Percentiles rank a stretch among this genome's conserved stretches.
phyloP scores from a whole-genome alignment of 345 rosid genomes.

The Heritiera littoralis region DNA sequence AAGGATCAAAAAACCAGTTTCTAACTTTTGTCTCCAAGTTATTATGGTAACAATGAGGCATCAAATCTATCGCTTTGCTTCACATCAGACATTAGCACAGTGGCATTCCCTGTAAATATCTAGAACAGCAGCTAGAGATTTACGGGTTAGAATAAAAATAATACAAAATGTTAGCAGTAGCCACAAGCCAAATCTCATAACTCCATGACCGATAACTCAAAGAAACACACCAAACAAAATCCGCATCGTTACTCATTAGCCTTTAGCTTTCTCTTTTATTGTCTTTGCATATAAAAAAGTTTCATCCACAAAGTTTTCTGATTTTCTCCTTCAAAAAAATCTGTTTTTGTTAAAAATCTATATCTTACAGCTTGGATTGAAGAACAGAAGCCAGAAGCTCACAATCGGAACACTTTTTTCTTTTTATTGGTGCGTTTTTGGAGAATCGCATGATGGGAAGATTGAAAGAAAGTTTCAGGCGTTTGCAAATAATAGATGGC shows the following conservation, averaged over 20 bases:
- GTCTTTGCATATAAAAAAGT: not conserved
- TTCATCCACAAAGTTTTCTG: not conserved
- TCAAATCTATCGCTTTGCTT: not conserved
- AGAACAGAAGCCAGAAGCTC: conserved; percentile 4
- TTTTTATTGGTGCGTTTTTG: not conserved
- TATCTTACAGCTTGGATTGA: conserved; percentile 10
- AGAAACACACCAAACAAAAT: not conserved
- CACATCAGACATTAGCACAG: not conserved
- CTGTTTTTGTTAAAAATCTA: not conserved
- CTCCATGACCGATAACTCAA: not conserved
- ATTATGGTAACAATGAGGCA: not conserved
- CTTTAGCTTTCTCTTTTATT: not conserved
- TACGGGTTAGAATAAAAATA: not conserved
- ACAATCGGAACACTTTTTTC: not conserved
- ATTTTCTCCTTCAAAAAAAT: not conserved
- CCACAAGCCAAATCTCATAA: not conserved
- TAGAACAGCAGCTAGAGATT: not conserved
- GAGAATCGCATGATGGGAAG: conserved; percentile 38
- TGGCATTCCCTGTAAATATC: conserved; percentile 3
- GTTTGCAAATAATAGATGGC: conserved; percentile 83
- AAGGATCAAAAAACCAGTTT: not conserved
- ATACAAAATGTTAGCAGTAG: not conserved
- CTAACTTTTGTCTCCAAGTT: not conserved
- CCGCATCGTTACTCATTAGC: not conserved
- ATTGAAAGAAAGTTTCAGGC: conserved; percentile 48